Conservation (phyloP, 1,284 basidiomycete species). For the Retiboletus fuscus region DNA sequence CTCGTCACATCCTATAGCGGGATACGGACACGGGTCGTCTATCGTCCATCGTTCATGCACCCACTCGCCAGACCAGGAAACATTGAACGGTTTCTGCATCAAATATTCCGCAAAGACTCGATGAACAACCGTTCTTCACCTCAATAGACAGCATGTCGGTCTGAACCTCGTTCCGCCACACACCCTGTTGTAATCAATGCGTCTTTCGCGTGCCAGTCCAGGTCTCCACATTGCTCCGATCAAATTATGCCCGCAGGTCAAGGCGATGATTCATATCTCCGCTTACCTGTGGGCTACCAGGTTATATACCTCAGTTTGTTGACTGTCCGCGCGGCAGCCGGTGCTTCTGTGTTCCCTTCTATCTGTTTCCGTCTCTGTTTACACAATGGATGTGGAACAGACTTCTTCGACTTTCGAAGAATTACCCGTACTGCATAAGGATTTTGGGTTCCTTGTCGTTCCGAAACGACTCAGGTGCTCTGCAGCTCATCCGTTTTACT, state of each 20-base stretch:
- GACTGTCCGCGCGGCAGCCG: neutral
- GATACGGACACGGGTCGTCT: neutral
- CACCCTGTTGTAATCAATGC: slow-evolving; percentile 13
- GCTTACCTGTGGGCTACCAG: slow-evolving; percentile 17
- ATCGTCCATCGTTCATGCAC: neutral
- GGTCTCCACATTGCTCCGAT: slow-evolving; percentile 11
- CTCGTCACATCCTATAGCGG: neutral
- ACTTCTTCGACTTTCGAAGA: slow-evolving; percentile 10
- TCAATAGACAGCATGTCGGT: slow-evolving; percentile 3
- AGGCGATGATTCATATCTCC: slow-evolving; percentile 34
- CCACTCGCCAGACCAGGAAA: neutral
- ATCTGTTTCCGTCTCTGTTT: slow-evolving; percentile 19
- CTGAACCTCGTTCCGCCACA: neutral
- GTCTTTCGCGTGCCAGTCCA: slow-evolving; percentile 5
- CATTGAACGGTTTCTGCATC: neutral
- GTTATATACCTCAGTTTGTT: slow-evolving; percentile 31
- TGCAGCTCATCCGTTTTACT: slow-evolving; percentile 26
- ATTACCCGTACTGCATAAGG: slow-evolving; percentile 21
- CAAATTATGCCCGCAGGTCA: slow-evolving; percentile 21
- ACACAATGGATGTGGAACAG: slow-evolving; percentile 36
- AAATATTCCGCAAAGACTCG: neutral
- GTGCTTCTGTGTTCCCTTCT: slow-evolving; percentile 9
- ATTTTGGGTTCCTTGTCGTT: slow-evolving; percentile 36
- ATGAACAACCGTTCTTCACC: neutral
- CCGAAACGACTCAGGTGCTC: slow-evolving; percentile 35